Percentiles rank a stretch among this genome's conserved stretches.
These are phyloP conservation scores for Backusella mclennaniae DNA, from an alignment of 192 early-diverging fungal genomes.

Conservation along the genomic window DNA sequence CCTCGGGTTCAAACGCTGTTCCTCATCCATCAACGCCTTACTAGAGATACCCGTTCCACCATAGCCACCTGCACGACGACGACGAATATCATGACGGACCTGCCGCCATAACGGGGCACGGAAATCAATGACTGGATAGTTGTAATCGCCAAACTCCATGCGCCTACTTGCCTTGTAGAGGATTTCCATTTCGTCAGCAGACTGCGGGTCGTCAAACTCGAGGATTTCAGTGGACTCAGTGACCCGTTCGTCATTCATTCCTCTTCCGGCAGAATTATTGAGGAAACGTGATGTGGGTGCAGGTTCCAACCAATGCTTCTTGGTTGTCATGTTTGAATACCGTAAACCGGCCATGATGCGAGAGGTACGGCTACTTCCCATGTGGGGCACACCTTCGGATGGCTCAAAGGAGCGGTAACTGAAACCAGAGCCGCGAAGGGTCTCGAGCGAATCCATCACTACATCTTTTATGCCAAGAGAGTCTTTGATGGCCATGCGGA, in stretches of 20 bases:
- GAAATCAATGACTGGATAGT: conserved; percentile 51
- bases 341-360: conserved; percentile 60
- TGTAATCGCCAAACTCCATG: conserved; percentile 53
- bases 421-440: conserved; percentile 75
- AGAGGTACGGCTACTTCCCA: conserved; percentile 50
- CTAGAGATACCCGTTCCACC: background rate
- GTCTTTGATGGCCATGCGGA: conserved; percentile 79
- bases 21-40: background rate
- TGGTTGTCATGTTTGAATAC: conserved; percentile 47
- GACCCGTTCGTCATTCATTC: conserved; percentile 12
- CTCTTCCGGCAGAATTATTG: conserved; percentile 11
- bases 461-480: conserved; percentile 84
- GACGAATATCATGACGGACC: conserved; percentile 6
- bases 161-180: conserved; percentile 41
- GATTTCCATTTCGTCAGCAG: conserved; percentile 41
- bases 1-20: background rate
- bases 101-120: conserved; percentile 32
- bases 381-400: conserved; percentile 59
- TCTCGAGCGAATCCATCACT: conserved; percentile 74
- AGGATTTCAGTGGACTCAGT: conserved; percentile 17
- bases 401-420: conserved; percentile 80
- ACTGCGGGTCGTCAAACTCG: conserved; percentile 37
- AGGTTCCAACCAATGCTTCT: conserved; percentile 53
- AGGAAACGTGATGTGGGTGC: conserved; percentile 33
- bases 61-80: background rate